These are phyloP conservation scores for Neopestalotiopsis rosae DNA, from an alignment of 2,329 filamentous ascomycete genomes.

Conservation along the genomic window DNA sequence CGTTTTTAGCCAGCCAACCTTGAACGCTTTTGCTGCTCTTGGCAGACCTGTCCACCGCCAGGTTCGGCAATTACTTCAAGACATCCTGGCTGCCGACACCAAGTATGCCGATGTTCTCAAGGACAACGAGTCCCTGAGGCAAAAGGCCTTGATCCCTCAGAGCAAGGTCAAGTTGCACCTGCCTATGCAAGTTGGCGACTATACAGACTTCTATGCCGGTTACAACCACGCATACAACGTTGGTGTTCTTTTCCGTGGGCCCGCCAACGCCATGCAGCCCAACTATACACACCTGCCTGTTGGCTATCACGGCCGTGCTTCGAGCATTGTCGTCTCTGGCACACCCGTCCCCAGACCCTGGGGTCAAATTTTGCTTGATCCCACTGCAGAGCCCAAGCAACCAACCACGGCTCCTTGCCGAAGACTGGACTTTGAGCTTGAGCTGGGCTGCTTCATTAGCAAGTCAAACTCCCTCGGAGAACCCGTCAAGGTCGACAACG, in stretches of 20 bases:
- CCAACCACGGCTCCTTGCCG: constrained; percentile 69
- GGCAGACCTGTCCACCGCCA: constrained; percentile 70
- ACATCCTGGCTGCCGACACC: constrained; percentile 66
- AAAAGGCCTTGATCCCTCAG: constrained; percentile 63
- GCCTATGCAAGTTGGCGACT: constrained; percentile 81
- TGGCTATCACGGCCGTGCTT: constrained; percentile 80
- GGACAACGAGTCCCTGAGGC: constrained; percentile 62
- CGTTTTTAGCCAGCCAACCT: constrained; percentile 68
- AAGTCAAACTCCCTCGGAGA: constrained; percentile 68
- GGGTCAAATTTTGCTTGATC: constrained; percentile 75
- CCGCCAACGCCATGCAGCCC: constrained; percentile 74
- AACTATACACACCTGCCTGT: constrained; percentile 85
- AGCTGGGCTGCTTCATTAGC: constrained; percentile 78
- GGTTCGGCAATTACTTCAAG: constrained; percentile 73
- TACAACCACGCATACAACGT: constrained; percentile 75
- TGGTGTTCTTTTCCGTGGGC: constrained; percentile 74
- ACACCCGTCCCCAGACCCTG: constrained; percentile 75
- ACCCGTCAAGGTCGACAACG: constrained; percentile 66
- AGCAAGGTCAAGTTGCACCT: constrained; percentile 68
- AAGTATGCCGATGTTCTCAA: constrained; percentile 65
- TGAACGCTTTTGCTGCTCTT: constrained; percentile 77
- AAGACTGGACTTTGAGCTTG: constrained; percentile 79
- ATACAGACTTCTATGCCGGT: constrained; percentile 86
- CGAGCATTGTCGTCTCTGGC: constrained; percentile 76
- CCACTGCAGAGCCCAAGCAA: constrained; percentile 63